Evolutionary conservation across 495 filamentous ascomycete species (phyloP), one percentile per base, ranked within the genome.

Genomic region (Elaphomyces granulatus): DNA sequence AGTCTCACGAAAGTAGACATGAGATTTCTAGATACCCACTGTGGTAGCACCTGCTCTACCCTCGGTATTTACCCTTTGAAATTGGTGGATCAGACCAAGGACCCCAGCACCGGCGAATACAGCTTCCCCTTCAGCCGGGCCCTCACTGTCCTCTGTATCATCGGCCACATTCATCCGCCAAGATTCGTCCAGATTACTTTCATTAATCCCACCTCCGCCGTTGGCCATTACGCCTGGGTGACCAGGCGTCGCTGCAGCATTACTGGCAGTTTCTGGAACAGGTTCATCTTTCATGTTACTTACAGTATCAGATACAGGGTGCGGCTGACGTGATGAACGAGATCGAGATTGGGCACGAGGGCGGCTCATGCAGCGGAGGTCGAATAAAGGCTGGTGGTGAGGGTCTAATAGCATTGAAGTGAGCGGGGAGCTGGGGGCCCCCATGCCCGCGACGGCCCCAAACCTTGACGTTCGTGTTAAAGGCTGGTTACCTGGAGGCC

Each of bases 81-180:
- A 94, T 54, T 96, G 82, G 52, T 87, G 83, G 34, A 98, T 71
- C 58, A 96, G 60, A 2, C 82, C 81, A 41, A 98, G 64, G 8
- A 98, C 90, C 4, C 64, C 64, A 16, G 81, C 83, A 1, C 71
- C 69, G 8, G 59, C 67, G 12, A 71, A 68, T 3, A 64, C 53
- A 23, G 71, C 67, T 30, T 72, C 71, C 2, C 54, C 65, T 19
- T 70, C 58, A 20, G 67, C 61, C 18, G 56, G 71, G 10, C 63
- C 61, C 2, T 66, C 66, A 7, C 54, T 54, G 2, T 66, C 67
- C 45, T 61, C 63, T 42, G 48, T 52, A 42, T 60, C 61, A 16
- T 57, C 67, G n/a, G 65, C 55, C 20, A 67, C 55, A 23, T 72
- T 77, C 41, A 71, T 72, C 38, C 70, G 68, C 71, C 78, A 82